Evolutionary conservation across 306 rosid genomes (phyloP).

Genomic region (Bauhinia variegata): DNA sequence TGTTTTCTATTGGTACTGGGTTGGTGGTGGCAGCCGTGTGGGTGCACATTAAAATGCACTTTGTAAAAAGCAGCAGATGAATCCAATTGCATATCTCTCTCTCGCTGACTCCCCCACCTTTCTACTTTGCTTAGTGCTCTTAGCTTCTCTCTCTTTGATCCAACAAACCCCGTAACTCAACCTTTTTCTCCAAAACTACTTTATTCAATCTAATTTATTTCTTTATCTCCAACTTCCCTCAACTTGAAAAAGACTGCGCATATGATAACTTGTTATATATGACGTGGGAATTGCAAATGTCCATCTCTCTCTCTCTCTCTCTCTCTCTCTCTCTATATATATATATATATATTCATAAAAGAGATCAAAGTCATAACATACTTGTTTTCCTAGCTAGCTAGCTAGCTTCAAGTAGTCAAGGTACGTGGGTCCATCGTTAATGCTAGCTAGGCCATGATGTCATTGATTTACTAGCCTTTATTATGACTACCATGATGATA

Average conservation of each 20-base stretch:
- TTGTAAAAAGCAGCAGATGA: conserved; percentile 33
- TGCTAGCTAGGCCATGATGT: conserved; percentile 58
- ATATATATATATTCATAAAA: conserved; percentile 31
- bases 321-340: too few species aligned
- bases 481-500: too few species aligned
- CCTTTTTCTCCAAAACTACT: too few species aligned
- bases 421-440: conserved; percentile 39
- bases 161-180: conserved; percentile 33
- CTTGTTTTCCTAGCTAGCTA: not conserved
- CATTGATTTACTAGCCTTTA: conserved; percentile 41
- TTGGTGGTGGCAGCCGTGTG: conserved; percentile 57
- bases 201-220: too few species aligned
- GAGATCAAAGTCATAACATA: conserved; percentile 11
- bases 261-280: too few species aligned
- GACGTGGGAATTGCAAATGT: conserved; percentile 24
- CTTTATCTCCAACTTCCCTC: too few species aligned
- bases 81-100: conserved; percentile 12
- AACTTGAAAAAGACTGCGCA: too few species aligned
- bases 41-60: conserved; percentile 46
- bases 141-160: conserved; percentile 41
- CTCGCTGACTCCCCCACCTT: too few species aligned
- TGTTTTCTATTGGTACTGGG: not conserved
- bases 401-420: conserved; percentile 21
- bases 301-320: too few species aligned
- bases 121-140: conserved; percentile 47